Evolutionary conservation across 495 filamentous ascomycete species (phyloP).

Genomic region (Hypoxylon rickii): DNA sequence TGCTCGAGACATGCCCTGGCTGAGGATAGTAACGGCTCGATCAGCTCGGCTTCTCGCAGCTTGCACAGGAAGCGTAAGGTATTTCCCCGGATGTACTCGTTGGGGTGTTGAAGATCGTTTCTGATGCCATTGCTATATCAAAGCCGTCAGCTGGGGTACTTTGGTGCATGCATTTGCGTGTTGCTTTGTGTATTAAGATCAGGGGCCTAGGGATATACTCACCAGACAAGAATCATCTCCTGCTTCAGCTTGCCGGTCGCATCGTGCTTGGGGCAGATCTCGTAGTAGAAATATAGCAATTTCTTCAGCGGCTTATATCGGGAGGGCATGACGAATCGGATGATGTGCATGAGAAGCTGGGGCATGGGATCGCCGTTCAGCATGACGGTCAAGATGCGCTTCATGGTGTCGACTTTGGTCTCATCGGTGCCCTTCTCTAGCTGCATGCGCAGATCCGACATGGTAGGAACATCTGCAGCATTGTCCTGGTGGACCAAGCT

Average conservation of each 20-base stretch:
- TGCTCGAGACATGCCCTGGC: conserved; percentile 91
- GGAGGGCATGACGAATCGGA: conserved; percentile 98
- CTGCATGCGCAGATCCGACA: conserved; percentile 89
- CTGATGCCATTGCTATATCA: conserved; percentile 86
- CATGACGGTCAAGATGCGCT: conserved; percentile 94
- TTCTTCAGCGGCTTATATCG: conserved; percentile 98
- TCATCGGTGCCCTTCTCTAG: conserved; percentile 98
- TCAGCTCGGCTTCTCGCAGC: conserved; percentile 90
- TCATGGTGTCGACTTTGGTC: conserved; percentile 97
- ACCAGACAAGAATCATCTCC: conserved; percentile 99
- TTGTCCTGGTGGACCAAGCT: conserved; percentile 96
- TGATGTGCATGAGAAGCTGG: conserved; percentile 97
- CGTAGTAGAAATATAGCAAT: conserved; percentile 97
- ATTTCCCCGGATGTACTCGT: conserved; percentile 97
- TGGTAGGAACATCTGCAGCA: conserved; percentile 83
- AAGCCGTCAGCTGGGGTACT: conserved; percentile 32
- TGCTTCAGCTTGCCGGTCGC: conserved; percentile 91
- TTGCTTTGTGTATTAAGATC: no score
- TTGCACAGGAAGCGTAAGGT: conserved; percentile 97
- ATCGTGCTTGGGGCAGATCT: conserved; percentile 97
- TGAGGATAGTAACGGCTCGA: conserved; percentile 92
- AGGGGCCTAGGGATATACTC: conserved; percentile 43
- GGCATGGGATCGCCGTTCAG: conserved; percentile 97
- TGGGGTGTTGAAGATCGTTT: conserved; percentile 95
- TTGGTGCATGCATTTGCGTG: no score